phyloP scores from a whole-genome alignment of 768 basidiomycete species.

The Lentinula sp. region DNA sequence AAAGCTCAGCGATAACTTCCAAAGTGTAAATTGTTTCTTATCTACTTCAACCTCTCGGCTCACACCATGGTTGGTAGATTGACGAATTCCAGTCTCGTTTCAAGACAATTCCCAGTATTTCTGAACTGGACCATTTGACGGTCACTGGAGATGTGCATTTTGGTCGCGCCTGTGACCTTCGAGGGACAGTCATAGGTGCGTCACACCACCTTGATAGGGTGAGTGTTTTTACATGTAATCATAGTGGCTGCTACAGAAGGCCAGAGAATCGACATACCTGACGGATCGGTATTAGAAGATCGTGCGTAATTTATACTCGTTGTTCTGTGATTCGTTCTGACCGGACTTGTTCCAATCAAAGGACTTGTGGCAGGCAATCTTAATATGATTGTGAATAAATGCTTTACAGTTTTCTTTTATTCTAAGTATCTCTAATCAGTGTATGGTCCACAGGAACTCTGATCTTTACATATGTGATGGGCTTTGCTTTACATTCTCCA shows the following conservation, averaged over 20 bases:
- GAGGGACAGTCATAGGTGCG: conserved; percentile 80
- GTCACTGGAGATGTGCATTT: conserved; percentile 90
- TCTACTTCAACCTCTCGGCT: neutral
- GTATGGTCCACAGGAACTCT: too few species aligned
- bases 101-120: conserved; percentile 87
- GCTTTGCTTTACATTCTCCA: too few species aligned
- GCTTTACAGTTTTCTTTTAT: neutral
- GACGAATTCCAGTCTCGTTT: conserved; percentile 91
- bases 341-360: neutral
- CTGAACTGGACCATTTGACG: conserved; percentile 92
- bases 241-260: conserved; percentile 71
- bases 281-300: conserved; percentile 68
- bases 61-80: conserved; percentile 35
- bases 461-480: too few species aligned
- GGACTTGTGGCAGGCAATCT: conserved; percentile 72
- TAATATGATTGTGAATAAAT: conserved; percentile 60
- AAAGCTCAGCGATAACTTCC: conserved; percentile 96
- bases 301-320: conserved; percentile 17
- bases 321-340: neutral
- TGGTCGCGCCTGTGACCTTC: conserved; percentile 78
- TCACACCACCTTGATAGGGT: neutral
- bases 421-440: neutral
- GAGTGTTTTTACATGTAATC: neutral
- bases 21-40: conserved; percentile 53
- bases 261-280: conserved; percentile 67